Conservation (phyloP, 1,284 basidiomycete species). For the Malassezia arunalokei region DNA sequence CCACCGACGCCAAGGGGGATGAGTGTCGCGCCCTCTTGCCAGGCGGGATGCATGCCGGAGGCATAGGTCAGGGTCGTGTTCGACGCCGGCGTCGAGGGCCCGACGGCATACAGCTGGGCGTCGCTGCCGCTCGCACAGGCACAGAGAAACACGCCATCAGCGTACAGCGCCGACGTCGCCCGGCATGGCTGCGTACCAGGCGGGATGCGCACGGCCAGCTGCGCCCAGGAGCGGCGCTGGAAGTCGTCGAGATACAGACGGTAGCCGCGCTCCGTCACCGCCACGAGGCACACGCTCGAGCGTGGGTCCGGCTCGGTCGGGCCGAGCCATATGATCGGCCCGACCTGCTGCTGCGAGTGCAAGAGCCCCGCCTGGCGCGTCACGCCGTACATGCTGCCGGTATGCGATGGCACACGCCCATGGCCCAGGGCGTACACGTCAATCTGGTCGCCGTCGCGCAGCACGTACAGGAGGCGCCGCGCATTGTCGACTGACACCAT, state of each 20-base stretch:
- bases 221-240: constrained; percentile 24
- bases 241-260: constrained; percentile 41
- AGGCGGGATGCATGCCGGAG: background rate
- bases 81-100: background rate
- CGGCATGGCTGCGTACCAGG: constrained; percentile 5
- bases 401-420: constrained; percentile 26
- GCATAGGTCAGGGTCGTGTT: constrained; percentile 4
- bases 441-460: constrained; percentile 36
- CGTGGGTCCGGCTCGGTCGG: constrained; percentile 25
- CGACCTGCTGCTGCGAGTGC: constrained; percentile 30
- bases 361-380: constrained; percentile 35
- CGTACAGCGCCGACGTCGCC: constrained; percentile 10
- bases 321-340: constrained; percentile 34
- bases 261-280: constrained; percentile 40
- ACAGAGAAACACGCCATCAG: constrained; percentile 10
- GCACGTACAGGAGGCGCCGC: constrained; percentile 34
- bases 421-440: constrained; percentile 35
- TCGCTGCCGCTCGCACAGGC: background rate
- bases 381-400: constrained; percentile 34
- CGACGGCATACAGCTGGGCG: constrained; percentile 5
- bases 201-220: constrained; percentile 14
- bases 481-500: constrained; percentile 31
- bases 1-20: constrained; percentile 23
- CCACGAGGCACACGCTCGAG: constrained; percentile 29
- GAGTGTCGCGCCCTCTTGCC: constrained; percentile 25